Evolutionary conservation across 192 early-diverging fungal species (phyloP).

Genomic region (Coemansia biformis): DNA sequence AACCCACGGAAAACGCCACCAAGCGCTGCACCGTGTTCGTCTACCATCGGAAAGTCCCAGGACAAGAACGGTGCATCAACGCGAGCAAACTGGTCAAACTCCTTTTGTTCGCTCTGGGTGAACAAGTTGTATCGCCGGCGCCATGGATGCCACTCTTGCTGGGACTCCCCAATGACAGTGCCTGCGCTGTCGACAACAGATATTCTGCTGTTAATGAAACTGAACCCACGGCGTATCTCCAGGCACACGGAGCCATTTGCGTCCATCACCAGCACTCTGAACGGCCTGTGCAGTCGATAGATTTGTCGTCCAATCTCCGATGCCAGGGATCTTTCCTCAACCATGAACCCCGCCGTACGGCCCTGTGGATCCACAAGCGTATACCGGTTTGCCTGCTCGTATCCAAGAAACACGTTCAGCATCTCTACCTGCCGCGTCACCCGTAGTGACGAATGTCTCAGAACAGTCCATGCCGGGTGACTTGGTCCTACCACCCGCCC

Average conservation of each 20-base stretch:
- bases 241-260: slow-evolving; percentile 64
- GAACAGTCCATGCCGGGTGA: slow-evolving; percentile 2
- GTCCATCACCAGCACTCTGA: slow-evolving; percentile 73
- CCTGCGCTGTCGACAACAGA: slow-evolving; percentile 56
- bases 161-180: slow-evolving; percentile 69
- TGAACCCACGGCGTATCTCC: slow-evolving; percentile 59
- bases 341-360: slow-evolving; percentile 71
- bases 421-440: slow-evolving; percentile 71
- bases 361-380: slow-evolving; percentile 64
- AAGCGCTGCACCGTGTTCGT: slow-evolving; percentile 40
- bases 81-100: slow-evolving; percentile 56
- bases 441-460: slow-evolving; percentile 8
- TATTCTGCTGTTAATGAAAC: slow-evolving; percentile 73
- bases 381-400: slow-evolving; percentile 86
- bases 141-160: slow-evolving; percentile 80
- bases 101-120: slow-evolving; percentile 18
- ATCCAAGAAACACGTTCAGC: slow-evolving; percentile 68
- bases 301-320: slow-evolving; percentile 65
- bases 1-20: slow-evolving; percentile 73
- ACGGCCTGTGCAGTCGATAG: slow-evolving; percentile 64
- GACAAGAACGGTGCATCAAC: slow-evolving; percentile 68
- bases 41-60: slow-evolving; percentile 73
- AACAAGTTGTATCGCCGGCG: slow-evolving; percentile 82
- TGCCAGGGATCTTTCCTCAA: slow-evolving; percentile 67
- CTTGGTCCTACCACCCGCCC: not conserved